Base-by-base conservation (phyloP, 495 filamentous ascomycete species). In the Apodospora peruviana region DNA sequence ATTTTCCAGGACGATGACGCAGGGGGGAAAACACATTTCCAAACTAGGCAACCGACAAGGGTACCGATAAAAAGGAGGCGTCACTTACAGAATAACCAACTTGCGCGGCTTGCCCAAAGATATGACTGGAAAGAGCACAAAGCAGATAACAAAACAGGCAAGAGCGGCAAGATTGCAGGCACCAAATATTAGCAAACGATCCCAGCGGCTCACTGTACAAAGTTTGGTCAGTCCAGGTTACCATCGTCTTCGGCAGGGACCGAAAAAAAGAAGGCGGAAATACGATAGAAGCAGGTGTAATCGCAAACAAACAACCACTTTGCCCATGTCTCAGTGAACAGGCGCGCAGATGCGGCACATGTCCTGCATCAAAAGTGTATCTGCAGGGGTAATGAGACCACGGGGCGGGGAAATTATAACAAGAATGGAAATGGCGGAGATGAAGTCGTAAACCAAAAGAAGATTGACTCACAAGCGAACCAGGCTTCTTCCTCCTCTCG, bases 401-500 rank as follows among this genome's bases (percentile, higher is more conserved):
- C 24, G 45, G 38, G 34, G 22, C 42, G 48, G 42, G 53, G 59
- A 57, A 62, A 53, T 35, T 21, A 57, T 48, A n/a, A n/a, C n/a
- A n/a, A n/a, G n/a, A n/a, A 57, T 38, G 43, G 12, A 40, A 42
- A 29, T 20, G 50, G 35, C 35, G 39, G 50, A 43, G 55, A 52
- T 48, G 39, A 44, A 43, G 40, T 21, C 34, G 16, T 45, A 27
- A 40, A 20, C 29, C 40, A 45, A 55, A 58, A 43, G 35, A 46
- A 43, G 45, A 43, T 58, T 68, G 68, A 94, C 93, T 91, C 82
- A 98, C 93, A 75, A 51, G 87, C 87, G 79, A 98, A 90, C 81
- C 87, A 96, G 42, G 82, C 87, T 67, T 95, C 93, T 55, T 98
- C 93, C 70, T 97, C 93, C 54, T 96, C 90, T 48, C 91, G 79